phyloP scores from a whole-genome alignment of 306 rosid genomes.

The Medicago arabica region DNA sequence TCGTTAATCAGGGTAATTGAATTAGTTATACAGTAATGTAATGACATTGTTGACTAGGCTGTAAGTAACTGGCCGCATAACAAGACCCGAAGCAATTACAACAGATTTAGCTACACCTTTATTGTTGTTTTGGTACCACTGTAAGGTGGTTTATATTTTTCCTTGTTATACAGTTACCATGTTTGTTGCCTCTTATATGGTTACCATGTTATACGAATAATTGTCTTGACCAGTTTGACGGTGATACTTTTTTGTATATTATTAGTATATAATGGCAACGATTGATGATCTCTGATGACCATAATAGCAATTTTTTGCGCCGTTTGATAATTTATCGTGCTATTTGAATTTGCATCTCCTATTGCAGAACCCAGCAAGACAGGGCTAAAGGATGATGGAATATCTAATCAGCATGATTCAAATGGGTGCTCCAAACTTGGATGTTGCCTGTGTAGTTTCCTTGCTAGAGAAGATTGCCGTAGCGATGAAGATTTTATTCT shows the following conservation, averaged over 20 bases:
- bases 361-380: conserved; percentile 65
- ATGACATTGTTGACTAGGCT: conserved; percentile 27
- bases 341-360: conserved; percentile 42
- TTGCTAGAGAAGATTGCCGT: conserved; percentile 71
- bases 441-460: conserved; percentile 65
- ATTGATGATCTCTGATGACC: conserved; percentile 10
- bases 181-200: conserved; percentile 27
- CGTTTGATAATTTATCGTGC: conserved; percentile 18
- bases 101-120: conserved; percentile 14
- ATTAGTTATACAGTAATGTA: conserved; percentile 14
- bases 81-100: conserved; percentile 7
- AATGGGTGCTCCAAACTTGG: conserved; percentile 66
- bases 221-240: conserved; percentile 25
- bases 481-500: conserved; percentile 56
- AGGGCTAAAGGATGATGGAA: conserved; percentile 51
- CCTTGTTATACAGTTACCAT: neutral
- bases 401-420: conserved; percentile 46
- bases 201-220: conserved; percentile 14
- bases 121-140: conserved; percentile 23
- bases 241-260: conserved; percentile 27
- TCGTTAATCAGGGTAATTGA: neutral
- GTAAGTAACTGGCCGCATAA: neutral
- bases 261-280: conserved; percentile 17
- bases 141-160: neutral
- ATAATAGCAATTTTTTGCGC: conserved; percentile 25